These are phyloP conservation scores for Galerina sulciceps DNA, from an alignment of 768 basidiomycete genomes.

Conservation along the genomic window DNA sequence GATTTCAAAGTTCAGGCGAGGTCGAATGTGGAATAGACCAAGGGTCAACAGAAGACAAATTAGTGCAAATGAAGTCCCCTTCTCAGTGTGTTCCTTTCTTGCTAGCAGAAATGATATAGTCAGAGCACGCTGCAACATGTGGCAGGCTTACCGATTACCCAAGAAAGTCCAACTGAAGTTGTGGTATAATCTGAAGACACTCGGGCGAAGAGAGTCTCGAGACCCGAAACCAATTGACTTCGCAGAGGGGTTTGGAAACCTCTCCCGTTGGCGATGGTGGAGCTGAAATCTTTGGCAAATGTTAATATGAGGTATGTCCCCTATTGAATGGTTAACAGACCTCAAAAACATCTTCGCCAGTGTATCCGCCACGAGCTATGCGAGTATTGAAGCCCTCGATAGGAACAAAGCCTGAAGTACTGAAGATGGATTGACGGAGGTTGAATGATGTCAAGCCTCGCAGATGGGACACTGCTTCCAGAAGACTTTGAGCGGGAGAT, in stretches of 20 bases:
- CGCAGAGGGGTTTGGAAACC: constrained; percentile 68
- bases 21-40: too few species aligned
- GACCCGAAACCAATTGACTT: constrained; percentile 87
- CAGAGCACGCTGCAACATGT: not conserved
- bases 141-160: constrained; percentile 84
- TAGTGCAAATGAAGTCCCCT: too few species aligned
- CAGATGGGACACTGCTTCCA: constrained; percentile 78
- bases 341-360: constrained; percentile 99
- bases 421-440: constrained; percentile 77
- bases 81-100: constrained; percentile 85
- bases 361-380: constrained; percentile 94
- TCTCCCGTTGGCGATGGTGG: constrained; percentile 77
- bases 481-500: too few species aligned
- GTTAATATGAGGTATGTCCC: not conserved
- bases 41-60: too few species aligned
- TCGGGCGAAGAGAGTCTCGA: constrained; percentile 89
- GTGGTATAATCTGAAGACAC: constrained; percentile 94
- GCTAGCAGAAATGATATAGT: not conserved
- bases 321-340: constrained; percentile 34
- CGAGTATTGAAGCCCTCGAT: constrained; percentile 82
- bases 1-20: too few species aligned
- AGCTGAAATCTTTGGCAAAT: constrained; percentile 73
- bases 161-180: constrained; percentile 82
- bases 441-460: constrained; percentile 79
- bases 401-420: constrained; percentile 79